These are phyloP conservation scores for Mycena alexandri DNA, from an alignment of 768 basidiomycete genomes.

Conservation along the genomic window DNA sequence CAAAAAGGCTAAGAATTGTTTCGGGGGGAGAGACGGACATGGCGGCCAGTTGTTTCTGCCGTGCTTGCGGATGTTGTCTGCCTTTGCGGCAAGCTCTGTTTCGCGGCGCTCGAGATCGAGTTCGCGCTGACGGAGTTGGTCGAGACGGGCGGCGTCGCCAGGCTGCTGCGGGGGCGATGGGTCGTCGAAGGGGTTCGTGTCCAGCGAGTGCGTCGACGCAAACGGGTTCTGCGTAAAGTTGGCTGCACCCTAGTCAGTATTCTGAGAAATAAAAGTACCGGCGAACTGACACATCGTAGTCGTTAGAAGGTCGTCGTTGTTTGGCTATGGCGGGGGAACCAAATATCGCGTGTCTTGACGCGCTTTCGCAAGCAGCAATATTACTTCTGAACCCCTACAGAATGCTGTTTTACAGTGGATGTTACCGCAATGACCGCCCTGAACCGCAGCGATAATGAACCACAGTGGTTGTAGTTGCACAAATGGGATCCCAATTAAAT, in stretches of 20 bases:
- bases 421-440: too few relatives aligned
- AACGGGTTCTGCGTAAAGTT: conserved; percentile 80
- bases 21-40: conserved; percentile 63
- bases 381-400: too few relatives aligned
- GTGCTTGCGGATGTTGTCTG: conserved; percentile 76
- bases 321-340: background rate
- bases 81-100: conserved; percentile 74
- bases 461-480: too few relatives aligned
- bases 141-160: conserved; percentile 59
- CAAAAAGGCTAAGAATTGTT: conserved; percentile 38
- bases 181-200: conserved; percentile 93
- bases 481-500: too few relatives aligned
- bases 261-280: background rate
- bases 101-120: conserved; percentile 86
- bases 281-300: conserved; percentile 9
- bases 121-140: conserved; percentile 83
- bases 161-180: conserved; percentile 60
- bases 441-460: too few relatives aligned
- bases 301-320: background rate
- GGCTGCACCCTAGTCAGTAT: conserved; percentile 36
- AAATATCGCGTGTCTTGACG: conserved; percentile 12
- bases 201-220: conserved; percentile 86
- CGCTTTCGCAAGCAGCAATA: too few relatives aligned
- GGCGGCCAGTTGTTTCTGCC: conserved; percentile 96
- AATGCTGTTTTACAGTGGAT: too few relatives aligned